phyloP scores from a whole-genome alignment of 2,329 filamentous ascomycete genomes.

The Alternaria brassicae region DNA sequence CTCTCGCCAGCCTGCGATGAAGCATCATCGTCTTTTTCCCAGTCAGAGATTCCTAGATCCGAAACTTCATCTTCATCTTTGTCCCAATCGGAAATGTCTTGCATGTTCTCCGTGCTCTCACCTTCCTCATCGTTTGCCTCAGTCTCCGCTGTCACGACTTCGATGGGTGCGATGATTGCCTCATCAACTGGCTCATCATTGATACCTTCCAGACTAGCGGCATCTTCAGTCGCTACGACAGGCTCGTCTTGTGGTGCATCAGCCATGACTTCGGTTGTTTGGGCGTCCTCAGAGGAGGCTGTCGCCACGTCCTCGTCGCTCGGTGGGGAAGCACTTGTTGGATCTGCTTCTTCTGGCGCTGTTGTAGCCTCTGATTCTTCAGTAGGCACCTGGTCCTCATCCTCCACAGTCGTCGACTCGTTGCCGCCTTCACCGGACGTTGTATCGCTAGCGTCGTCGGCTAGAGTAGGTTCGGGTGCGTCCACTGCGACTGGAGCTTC shows the following conservation, averaged over 20 bases:
- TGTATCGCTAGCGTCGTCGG: not conserved
- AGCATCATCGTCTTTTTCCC: conserved; percentile 4
- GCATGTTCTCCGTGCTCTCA: not conserved
- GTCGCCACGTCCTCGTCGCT: not conserved
- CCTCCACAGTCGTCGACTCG: not conserved
- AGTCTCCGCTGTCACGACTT: not conserved
- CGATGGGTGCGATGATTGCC: not conserved
- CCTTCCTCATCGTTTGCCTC: not conserved
- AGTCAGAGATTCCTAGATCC: conserved; percentile 1
- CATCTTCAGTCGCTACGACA: not conserved
- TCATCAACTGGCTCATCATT: not conserved
- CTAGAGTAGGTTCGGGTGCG: not conserved
- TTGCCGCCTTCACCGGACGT: not conserved
- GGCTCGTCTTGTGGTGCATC: not conserved
- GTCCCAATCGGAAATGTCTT: conserved; percentile 2
- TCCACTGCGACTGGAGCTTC: not conserved
- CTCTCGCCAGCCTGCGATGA: conserved; percentile 3
- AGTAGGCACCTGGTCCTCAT: not conserved
- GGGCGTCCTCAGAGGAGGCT: not conserved
- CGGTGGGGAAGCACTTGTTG: not conserved
- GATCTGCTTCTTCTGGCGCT: not conserved
- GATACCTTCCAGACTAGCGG: not conserved
- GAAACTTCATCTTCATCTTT: not conserved
- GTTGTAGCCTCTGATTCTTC: not conserved
- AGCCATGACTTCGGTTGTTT: not conserved